Percentiles rank a stretch among this genome's conserved stretches.
Conservation (phyloP, 2,329 filamentous ascomycete genomes). For the Cytospora piceae region DNA sequence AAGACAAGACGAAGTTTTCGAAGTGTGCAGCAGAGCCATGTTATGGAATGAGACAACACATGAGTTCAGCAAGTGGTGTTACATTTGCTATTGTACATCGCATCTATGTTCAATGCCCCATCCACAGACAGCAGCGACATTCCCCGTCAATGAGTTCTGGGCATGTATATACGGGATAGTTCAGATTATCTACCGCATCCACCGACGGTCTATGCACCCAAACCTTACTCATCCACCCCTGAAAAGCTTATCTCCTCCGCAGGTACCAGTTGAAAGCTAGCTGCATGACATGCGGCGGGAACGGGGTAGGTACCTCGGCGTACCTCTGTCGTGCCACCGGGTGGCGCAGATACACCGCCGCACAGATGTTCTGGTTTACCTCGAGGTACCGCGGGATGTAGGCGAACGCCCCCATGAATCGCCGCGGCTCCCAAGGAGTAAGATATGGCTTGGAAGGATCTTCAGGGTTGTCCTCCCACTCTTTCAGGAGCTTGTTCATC, state of each 20-base stretch:
- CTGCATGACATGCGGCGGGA: slow-evolving; percentile 69
- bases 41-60: background rate
- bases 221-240: background rate
- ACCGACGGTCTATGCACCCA: background rate
- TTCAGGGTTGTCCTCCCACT: slow-evolving; percentile 74
- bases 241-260: slow-evolving; percentile 65
- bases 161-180: slow-evolving; percentile 22
- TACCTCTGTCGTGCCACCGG: slow-evolving; percentile 83
- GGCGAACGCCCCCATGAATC: slow-evolving; percentile 89
- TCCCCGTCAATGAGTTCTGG: background rate
- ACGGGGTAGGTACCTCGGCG: slow-evolving; percentile 86
- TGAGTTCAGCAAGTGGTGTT: slow-evolving; percentile 17
- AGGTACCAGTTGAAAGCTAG: slow-evolving; percentile 95
- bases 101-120: slow-evolving; percentile 13
- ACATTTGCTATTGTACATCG: slow-evolving; percentile 17
- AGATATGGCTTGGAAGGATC: slow-evolving; percentile 81
- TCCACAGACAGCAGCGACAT: slow-evolving; percentile 5
- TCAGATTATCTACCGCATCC: slow-evolving; percentile 7
- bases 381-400: slow-evolving; percentile 96
- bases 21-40: background rate
- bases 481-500: slow-evolving; percentile 60
- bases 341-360: slow-evolving; percentile 92
- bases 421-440: slow-evolving; percentile 86
- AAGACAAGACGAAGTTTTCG: too few species aligned
- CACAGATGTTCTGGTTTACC: slow-evolving; percentile 96